These are phyloP conservation scores for Backusella parvicylindrica DNA, from an alignment of 192 early-diverging fungal species.

Conservation along the genomic window DNA sequence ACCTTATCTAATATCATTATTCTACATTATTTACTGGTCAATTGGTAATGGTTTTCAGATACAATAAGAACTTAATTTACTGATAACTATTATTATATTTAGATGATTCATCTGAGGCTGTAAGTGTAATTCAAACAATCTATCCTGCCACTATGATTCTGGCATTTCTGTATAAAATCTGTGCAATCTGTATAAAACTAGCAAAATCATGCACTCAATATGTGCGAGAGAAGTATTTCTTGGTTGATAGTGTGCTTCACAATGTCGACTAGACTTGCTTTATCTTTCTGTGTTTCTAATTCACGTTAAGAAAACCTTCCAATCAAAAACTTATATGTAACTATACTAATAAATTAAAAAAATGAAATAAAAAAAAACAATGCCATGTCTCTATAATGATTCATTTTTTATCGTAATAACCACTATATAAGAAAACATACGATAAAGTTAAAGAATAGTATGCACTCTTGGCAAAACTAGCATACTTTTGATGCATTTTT, in stretches of 20 bases:
- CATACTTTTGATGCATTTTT: too few species aligned
- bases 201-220: neutral
- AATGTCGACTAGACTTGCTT: neutral
- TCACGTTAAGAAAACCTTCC: neutral
- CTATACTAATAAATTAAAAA: neutral
- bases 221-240: neutral
- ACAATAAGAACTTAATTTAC: neutral
- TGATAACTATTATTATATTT: neutral
- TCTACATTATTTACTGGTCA: neutral
- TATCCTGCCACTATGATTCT: neutral
- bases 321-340: neutral
- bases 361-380: constrained; percentile 8
- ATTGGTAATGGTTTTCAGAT: neutral
- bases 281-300: neutral
- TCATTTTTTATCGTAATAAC: too few species aligned
- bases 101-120: neutral
- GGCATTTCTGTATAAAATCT: neutral
- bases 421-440: too few species aligned
- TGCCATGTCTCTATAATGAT: too few species aligned
- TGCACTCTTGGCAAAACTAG: too few species aligned
- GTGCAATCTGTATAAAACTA: constrained; percentile 1
- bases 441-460: too few species aligned
- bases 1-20: neutral
- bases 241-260: neutral
- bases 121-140: neutral